Base-by-base conservation (phyloP, 306 rosid species). In the Macrotyloma uniflorum region DNA sequence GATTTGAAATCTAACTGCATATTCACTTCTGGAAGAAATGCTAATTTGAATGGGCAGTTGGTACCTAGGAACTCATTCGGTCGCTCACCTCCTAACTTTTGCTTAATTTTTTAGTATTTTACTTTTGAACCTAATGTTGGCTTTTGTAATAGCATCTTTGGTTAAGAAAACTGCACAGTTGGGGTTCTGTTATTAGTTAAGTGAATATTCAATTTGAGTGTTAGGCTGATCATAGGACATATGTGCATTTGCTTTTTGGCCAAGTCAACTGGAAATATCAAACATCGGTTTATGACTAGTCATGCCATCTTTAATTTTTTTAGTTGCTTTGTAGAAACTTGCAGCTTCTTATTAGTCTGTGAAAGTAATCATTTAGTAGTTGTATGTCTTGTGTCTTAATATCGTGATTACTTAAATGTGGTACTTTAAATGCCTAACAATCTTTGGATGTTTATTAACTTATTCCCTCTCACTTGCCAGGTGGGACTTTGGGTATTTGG, bases 401-500 rank as follows among this genome's bases (percentile, higher is more conserved):
- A 51, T 5, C 54, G 23, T 74, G 81, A 33, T 68, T 78, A 38
- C 11, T 65, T 71, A 8, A n/a, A 24, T 72, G 14, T 38, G 32
- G 69, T 77, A 24, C 40, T 67, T 32, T 54, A 5, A 6, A 45
- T 24, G 26, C 28, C 68, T 70, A 50, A 54, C 36, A 67, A 23
- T 35, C 45, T 64, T 75, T n/a, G 14, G 6, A n/a, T 57, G 33
- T 28, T 79, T 55, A 5, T 54, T 79, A 6, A 82, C 33, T 35
- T 22, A 3, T 24, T 55, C 54, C 57, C 20, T 54, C 62, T 77
- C 77, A 32, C 43, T 40, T 49, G 54, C 47, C 89, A 93, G 98
- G 99, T 93, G 53, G 98, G 99, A 42, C 98, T 96, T 73, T 96
- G 99, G 99, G 50, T 96, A 74, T 96, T 91, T 79, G 99, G 99